A percentile compares a stretch with the other conserved stretches of the same genome.
phyloP scores from a whole-genome alignment of 106 monocot species.

The Dendrobium nobile region DNA sequence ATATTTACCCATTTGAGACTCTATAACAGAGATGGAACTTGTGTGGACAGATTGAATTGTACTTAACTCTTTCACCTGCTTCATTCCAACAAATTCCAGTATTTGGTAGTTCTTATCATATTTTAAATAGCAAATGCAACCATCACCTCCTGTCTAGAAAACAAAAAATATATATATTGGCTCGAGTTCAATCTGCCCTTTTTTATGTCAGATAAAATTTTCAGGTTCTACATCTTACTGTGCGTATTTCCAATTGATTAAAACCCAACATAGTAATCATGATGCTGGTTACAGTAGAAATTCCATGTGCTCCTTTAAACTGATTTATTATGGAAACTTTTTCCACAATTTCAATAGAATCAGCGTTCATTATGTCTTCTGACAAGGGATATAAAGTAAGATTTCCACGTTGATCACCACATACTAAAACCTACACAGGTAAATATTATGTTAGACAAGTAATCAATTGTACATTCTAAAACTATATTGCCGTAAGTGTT shows the following conservation, averaged over 20 bases:
- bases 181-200: background rate
- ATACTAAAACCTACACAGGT: constrained; percentile 54
- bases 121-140: constrained; percentile 92
- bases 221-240: constrained; percentile 33
- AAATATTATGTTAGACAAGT: background rate
- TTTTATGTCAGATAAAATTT: background rate
- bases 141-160: constrained; percentile 94
- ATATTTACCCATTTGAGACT: constrained; percentile 30
- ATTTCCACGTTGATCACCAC: constrained; percentile 92
- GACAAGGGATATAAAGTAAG: constrained; percentile 53
- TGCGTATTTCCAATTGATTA: constrained; percentile 47
- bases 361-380: constrained; percentile 13
- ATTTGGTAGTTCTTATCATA: constrained; percentile 26
- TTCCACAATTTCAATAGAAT: constrained; percentile 7
- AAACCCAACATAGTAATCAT: constrained; percentile 22
- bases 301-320: constrained; percentile 98
- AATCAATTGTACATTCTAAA: background rate
- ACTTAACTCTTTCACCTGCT: constrained; percentile 80
- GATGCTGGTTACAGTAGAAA: constrained; percentile 73
- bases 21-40: constrained; percentile 11
- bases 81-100: constrained; percentile 84
- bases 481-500: background rate
- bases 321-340: constrained; percentile 25
- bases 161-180: background rate
- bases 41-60: constrained; percentile 49